These are phyloP conservation scores for Globisporangium cylindrosporum DNA, from an alignment of 352 stramenopile genomes.

Conservation along the genomic window DNA sequence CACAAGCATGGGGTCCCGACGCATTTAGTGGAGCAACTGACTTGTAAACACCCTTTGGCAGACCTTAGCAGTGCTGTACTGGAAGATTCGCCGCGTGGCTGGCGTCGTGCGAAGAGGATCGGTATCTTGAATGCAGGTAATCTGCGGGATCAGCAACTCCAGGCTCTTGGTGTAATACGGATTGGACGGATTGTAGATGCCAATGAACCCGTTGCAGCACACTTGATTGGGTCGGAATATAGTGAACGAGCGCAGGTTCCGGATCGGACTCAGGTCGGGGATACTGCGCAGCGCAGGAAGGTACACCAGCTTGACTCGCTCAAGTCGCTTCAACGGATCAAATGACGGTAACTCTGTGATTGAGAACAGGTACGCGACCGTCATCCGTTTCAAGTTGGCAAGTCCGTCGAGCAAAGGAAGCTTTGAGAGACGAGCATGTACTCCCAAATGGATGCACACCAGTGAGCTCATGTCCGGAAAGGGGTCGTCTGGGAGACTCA, in stretches of 20 bases:
- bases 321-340: conserved; percentile 11
- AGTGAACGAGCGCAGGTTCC: conserved; percentile 18
- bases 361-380: not conserved
- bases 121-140: not conserved
- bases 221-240: conserved; percentile 22
- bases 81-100: not conserved
- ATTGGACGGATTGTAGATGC: conserved; percentile 16
- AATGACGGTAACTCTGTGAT: conserved; percentile 26
- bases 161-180: conserved; percentile 17
- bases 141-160: not conserved
- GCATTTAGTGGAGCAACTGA: not conserved
- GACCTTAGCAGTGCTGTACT: not conserved
- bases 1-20: not conserved
- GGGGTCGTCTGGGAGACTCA: conserved; percentile 4
- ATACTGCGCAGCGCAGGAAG: conserved; percentile 16
- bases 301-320: conserved; percentile 22
- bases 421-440: not conserved
- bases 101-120: not conserved
- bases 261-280: conserved; percentile 20
- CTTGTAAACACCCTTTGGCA: conserved; percentile 5
- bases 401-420: conserved; percentile 13
- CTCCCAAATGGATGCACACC: not conserved
- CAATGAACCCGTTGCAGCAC: conserved; percentile 36
- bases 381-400: not conserved
- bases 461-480: conserved; percentile 9